Percentiles rank a stretch among this genome's conserved stretches.
phyloP scores from a whole-genome alignment of 495 filamentous ascomycete species.

The Parachaetomium inaequale region DNA sequence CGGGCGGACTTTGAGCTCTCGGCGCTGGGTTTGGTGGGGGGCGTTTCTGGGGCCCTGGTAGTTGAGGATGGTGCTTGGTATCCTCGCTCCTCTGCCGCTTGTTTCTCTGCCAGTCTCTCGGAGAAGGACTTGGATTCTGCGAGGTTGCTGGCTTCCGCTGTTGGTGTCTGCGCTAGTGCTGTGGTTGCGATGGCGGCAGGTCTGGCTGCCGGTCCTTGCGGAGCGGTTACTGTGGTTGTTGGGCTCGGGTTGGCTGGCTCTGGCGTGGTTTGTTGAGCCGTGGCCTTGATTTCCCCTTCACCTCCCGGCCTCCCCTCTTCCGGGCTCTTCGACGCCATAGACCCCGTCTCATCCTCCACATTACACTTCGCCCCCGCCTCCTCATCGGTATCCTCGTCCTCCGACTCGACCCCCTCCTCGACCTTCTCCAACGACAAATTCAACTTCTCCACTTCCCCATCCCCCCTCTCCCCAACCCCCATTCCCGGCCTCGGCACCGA shows the following conservation, averaged over 20 bases:
- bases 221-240: no score
- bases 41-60: not conserved
- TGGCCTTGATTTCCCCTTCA: no score
- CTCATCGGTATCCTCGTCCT: constrained; percentile 6
- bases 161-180: not conserved
- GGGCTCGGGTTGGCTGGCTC: not conserved
- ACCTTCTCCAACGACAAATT: constrained; percentile 17
- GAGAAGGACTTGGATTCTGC: constrained; percentile 1
- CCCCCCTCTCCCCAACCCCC: not conserved
- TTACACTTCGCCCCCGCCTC: constrained; percentile 13
- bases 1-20: not conserved
- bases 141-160: not conserved
- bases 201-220: no score
- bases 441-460: constrained; percentile 16
- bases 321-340: not conserved
- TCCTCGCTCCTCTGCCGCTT: not conserved
- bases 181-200: no score
- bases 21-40: not conserved
- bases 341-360: not conserved
- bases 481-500: not conserved
- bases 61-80: not conserved
- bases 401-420: constrained; percentile 18
- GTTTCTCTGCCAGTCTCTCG: not conserved
- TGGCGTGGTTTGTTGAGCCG: no score
- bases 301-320: constrained; percentile 1